Evolutionary conservation across 345 rosid species (phyloP), one percentile per base, ranked within the genome.

Genomic region (Boechera stricta): DNA sequence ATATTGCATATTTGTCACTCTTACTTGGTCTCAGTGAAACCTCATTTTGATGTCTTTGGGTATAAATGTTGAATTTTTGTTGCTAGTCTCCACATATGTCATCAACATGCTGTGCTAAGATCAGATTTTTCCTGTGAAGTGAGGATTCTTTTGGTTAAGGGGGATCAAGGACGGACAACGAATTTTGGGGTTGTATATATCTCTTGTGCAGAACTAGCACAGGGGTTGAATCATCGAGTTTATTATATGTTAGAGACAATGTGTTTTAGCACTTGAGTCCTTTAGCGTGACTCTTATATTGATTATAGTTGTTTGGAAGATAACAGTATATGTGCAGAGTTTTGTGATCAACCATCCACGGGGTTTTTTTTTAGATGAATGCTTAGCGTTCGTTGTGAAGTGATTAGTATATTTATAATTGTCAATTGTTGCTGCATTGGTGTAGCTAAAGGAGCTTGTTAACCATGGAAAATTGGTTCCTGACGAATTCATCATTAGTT

Each of bases 391-490:
- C 10, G 26, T 54, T 77, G 10, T 7, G 8, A 56, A 47, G 51
- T 33, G 39, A 3, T 26, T 66, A 7, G 44, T 35, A 11, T 48
- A 16, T 58, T 12, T 13, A 18, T 52, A 4, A 4, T 13, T 69
- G 28, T 35, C 58, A 7, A 44, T 44, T 3, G 2, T 54, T 13
- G 31, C 10, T 75, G 51, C 31, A 9, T 77, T 73, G 44, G 75
- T 83, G 85, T 87, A 95, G 99, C 87, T 92, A 13, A 80, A 85
- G 79, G 93, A 89, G 86, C 89, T 85, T 62, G 98, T 95, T 64
- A 89, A 80, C 77, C 87, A 85, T n/a, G 99, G 98, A 6, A 81
- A 90, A 67, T 67, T 95, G 81, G 97, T 95, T 71, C 87, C 97
- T 7, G 99, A 95, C 85, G 99, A 95, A 78, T 73, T 88, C 73